Percentiles rank a stretch among this genome's conserved stretches.
Conservation (phyloP, 108 stramenopile species). For the Conticribra guillardii region DNA sequence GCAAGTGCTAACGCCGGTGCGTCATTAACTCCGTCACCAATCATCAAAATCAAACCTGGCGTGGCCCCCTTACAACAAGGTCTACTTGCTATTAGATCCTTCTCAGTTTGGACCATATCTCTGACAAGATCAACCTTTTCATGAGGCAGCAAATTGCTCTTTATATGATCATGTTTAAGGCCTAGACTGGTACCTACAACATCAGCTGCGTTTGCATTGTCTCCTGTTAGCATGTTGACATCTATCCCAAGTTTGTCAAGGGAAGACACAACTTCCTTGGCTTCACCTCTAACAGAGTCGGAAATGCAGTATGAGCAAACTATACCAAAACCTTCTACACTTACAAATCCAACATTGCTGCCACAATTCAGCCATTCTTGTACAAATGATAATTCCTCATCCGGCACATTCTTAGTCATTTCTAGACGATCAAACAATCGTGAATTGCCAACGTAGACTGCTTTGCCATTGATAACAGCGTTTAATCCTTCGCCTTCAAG, state of each 20-base stretch:
- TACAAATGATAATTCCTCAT: conserved; percentile 18
- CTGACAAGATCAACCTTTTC: conserved; percentile 63
- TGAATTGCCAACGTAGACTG: conserved; percentile 74
- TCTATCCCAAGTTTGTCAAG: conserved; percentile 78
- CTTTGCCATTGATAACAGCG: conserved; percentile 56
- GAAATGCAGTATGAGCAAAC: conserved; percentile 75
- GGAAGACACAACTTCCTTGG: conserved; percentile 51
- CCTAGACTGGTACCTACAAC: conserved; percentile 80
- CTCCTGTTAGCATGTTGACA: conserved; percentile 95
- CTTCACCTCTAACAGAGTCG: conserved; percentile 70
- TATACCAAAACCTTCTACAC: conserved; percentile 76
- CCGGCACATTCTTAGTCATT: conserved; percentile 41
- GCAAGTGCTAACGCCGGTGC: conserved; percentile 92
- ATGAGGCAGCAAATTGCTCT: conserved; percentile 70
- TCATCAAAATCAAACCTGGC: too few relatives aligned
- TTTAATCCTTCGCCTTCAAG: conserved; percentile 74
- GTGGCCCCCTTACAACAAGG: too few relatives aligned
- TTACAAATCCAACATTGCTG: conserved; percentile 74
- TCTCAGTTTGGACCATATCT: conserved; percentile 23
- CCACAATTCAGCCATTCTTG: conserved; percentile 62
- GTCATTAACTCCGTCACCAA: conserved; percentile 98
- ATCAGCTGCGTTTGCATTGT: conserved; percentile 79
- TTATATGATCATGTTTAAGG: conserved; percentile 48
- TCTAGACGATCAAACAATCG: conserved; percentile 70
- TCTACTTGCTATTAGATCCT: too few relatives aligned